Conservation (phyloP, 2,329 filamentous ascomycete genomes). For the Lasiodiplodia sp. region DNA sequence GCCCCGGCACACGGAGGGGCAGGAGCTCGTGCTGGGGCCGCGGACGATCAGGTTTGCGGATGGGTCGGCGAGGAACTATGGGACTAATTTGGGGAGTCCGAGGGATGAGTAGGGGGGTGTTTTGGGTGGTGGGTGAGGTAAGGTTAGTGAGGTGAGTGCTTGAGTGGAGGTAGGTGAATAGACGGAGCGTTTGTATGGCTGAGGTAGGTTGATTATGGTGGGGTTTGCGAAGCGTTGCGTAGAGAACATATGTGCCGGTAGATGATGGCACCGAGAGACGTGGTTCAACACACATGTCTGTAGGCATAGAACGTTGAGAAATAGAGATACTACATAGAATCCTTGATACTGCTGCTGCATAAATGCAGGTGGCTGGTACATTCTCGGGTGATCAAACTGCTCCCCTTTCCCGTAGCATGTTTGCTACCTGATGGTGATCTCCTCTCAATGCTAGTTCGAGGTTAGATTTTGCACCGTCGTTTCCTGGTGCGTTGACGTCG, state of each 20-base stretch:
- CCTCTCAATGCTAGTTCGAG: too few species aligned
- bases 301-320: neutral
- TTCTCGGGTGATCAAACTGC: too few species aligned
- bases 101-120: slow-evolving; percentile 4
- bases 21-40: slow-evolving; percentile 8
- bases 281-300: slow-evolving; percentile 4
- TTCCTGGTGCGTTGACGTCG: too few species aligned
- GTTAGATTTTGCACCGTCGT: too few species aligned
- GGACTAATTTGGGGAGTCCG: neutral
- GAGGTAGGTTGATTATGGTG: neutral
- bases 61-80: neutral
- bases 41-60: slow-evolving; percentile 24
- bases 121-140: neutral
- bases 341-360: too few species aligned
- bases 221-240: neutral
- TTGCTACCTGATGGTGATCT: too few species aligned
- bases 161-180: too few species aligned
- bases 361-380: too few species aligned
- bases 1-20: neutral
- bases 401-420: too few species aligned
- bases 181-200: too few species aligned
- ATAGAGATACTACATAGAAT: neutral
- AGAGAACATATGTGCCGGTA: neutral
- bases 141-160: neutral
- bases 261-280: neutral